Conservation (phyloP, 371 early-diverging fungal genomes). For the Furculomyces boomerangus region DNA sequence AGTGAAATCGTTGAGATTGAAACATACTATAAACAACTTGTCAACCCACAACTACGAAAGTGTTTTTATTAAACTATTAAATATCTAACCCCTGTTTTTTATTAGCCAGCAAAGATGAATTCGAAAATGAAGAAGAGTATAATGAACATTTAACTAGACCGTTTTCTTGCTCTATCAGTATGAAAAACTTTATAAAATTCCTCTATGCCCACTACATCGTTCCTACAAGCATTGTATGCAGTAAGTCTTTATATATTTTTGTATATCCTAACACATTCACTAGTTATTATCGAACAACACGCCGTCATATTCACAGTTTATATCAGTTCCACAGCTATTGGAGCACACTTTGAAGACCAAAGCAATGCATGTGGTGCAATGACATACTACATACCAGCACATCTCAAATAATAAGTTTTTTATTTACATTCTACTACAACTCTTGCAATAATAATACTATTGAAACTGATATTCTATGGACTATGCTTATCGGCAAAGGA, state of each 20-base stretch:
- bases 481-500: neutral
- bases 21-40: slow-evolving; percentile 27
- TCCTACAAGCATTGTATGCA: slow-evolving; percentile 35
- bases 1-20: slow-evolving; percentile 30
- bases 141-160: neutral
- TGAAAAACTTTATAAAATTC: slow-evolving; percentile 36
- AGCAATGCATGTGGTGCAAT: slow-evolving; percentile 22
- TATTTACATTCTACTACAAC: neutral
- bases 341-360: slow-evolving; percentile 7
- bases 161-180: slow-evolving; percentile 22
- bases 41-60: slow-evolving; percentile 22
- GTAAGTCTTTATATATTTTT: slow-evolving; percentile 4
- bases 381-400: slow-evolving; percentile 22
- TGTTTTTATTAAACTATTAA: neutral
- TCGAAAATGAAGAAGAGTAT: neutral
- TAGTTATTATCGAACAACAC: slow-evolving; percentile 25
- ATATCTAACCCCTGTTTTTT: neutral
- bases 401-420: neutral
- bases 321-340: slow-evolving; percentile 16
- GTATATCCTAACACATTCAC: neutral
- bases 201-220: slow-evolving; percentile 32
- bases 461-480: neutral
- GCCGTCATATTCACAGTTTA: slow-evolving; percentile 32
- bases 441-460: neutral
- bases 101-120: neutral